These are phyloP conservation scores for Cryptococcus sp. DNA, from an alignment of 1,284 basidiomycete species.

Conservation along the genomic window DNA sequence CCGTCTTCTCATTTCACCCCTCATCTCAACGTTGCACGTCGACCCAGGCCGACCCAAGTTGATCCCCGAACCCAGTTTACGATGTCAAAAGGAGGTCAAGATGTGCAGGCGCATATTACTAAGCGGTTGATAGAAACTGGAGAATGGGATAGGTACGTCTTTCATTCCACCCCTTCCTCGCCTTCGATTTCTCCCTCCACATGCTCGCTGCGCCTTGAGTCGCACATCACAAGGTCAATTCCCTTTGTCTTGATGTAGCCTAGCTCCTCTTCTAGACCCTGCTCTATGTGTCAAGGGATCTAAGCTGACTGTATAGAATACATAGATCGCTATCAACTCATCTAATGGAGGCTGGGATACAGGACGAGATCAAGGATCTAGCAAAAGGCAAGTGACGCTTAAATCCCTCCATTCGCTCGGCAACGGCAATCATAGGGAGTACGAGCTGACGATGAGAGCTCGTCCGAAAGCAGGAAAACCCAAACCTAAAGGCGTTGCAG, in stretches of 20 bases:
- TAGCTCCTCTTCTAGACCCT: too few relatives aligned
- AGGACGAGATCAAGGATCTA: conserved; percentile 42
- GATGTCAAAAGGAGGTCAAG: conserved; percentile 13
- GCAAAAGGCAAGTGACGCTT: conserved; percentile 32
- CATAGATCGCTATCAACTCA: conserved; percentile 22
- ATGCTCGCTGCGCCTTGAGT: too few relatives aligned
- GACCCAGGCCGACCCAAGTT: too few relatives aligned
- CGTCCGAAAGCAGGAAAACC: neutral
- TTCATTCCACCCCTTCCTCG: neutral
- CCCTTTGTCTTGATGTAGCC: too few relatives aligned
- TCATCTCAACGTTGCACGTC: too few relatives aligned
- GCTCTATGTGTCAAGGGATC: too few relatives aligned
- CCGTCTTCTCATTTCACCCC: too few relatives aligned
- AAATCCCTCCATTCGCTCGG: neutral
- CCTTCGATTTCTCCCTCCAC: too few relatives aligned
- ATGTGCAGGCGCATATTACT: conserved; percentile 32
- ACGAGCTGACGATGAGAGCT: conserved; percentile 17
- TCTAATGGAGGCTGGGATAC: conserved; percentile 37
- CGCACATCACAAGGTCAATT: too few relatives aligned
- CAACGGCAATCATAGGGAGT: conserved; percentile 47
- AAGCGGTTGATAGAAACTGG: conserved; percentile 39
- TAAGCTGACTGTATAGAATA: conserved; percentile 28
- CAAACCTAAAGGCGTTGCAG: neutral
- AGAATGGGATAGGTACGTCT: conserved; percentile 41
- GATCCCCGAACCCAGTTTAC: neutral